Percentiles rank a stretch among this genome's conserved stretches.
These are phyloP conservation scores for Hibiscus tridactylites DNA, from an alignment of 345 rosid genomes.

Conservation along the genomic window DNA sequence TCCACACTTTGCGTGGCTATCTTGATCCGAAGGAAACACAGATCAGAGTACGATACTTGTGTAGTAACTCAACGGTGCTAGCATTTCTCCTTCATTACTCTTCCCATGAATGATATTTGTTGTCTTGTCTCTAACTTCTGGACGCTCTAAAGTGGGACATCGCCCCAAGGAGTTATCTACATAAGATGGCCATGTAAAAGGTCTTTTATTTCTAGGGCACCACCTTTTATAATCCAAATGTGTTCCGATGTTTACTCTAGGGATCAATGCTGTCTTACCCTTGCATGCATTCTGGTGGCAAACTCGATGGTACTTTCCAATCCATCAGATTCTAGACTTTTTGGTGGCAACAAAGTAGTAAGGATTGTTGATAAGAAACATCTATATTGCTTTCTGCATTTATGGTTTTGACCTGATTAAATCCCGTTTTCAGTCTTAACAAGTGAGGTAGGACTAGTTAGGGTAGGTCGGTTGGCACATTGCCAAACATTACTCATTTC, in stretches of 20 bases:
- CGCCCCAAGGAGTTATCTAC: not conserved
- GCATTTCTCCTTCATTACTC: not conserved
- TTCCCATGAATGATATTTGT: not conserved
- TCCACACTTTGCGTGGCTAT: not conserved
- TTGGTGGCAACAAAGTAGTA: not conserved
- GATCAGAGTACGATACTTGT: not conserved
- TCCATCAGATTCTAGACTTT: not conserved
- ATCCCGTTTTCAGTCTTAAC: not conserved
- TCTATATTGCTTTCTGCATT: not conserved
- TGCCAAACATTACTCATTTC: not conserved
- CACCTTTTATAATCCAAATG: not conserved
- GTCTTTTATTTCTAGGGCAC: not conserved
- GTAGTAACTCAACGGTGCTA: not conserved
- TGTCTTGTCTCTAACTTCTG: not conserved
- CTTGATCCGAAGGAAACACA: not conserved
- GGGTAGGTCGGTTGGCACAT: not conserved
- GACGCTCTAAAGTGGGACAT: not conserved
- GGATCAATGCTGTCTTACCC: not conserved
- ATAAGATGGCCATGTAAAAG: not conserved
- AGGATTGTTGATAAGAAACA: not conserved
- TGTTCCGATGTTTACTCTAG: not conserved
- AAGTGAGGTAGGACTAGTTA: not conserved
- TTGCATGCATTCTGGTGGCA: not conserved
- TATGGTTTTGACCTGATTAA: not conserved
- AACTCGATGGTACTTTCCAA: not conserved